Evolutionary conservation across 2,329 filamentous ascomycete genomes (phyloP), one percentile per base, ranked within the genome.

Genomic region (Mycogone perniciosa): DNA sequence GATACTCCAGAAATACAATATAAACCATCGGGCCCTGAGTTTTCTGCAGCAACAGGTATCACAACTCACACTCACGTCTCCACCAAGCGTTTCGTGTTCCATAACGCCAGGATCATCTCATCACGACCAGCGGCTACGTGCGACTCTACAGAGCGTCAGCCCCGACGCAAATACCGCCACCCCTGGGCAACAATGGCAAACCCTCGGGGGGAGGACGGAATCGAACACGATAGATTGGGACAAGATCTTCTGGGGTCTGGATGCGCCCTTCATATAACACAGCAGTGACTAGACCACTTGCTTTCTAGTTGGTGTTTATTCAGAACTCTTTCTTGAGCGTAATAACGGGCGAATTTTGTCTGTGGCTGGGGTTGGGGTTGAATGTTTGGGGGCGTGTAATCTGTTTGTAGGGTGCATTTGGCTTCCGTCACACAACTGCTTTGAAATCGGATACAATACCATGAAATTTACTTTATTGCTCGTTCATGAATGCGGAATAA

Each of bases 201-300:
- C 57, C 35, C 48, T 66, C 1, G 63, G 63, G 29, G 58, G 59
- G 0, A 59, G 60, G 13, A 63, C 65, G 59, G 60, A 66, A n/a
- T 44, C 69, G 26, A 64, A 68, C 40, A 58, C 58, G 5, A 64
- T 69, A 54, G 65, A 69, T 43, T 69, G 67, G 64, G 65, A 68
- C 37, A 61, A 59, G 40, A 48, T 69, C 10, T 60, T 69, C 45
- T 67, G 64, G 60, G 63, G 64, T 1, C 46, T 68, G 26, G 67
- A 69, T 42, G 60, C 66, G 13, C 62, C 66, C 2, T 62, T 68
- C 35, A 61, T 67, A 26, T 66, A 34, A 56, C 27, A 13, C 2
- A 9, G 5, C n/a, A 7, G 27, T 31, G 4, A 30, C 35, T 13
- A 4, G 11, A 10, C 7, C 34, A 39, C 10, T 44, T 31, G 42